Percentiles rank a stretch among this genome's conserved stretches.
Conservation (phyloP, 768 basidiomycete species). For the Amanita thiersii region DNA sequence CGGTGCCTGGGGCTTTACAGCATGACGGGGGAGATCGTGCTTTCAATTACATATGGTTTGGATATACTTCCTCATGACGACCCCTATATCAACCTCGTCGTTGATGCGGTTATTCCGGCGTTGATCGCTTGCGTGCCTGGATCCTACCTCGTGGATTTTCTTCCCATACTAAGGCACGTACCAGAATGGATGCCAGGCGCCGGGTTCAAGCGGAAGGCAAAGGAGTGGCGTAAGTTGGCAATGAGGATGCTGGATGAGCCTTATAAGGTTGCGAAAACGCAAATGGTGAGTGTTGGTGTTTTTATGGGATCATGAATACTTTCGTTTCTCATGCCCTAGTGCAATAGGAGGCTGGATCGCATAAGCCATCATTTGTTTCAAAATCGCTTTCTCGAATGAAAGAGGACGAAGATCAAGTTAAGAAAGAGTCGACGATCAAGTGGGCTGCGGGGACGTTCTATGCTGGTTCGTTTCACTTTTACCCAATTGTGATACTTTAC, state of each 20-base stretch:
- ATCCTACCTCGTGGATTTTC: too few species aligned
- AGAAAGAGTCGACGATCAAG: slow-evolving; percentile 32
- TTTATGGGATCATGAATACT: background rate
- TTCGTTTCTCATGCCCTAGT: background rate
- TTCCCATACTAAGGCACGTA: too few species aligned
- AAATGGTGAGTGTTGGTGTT: slow-evolving; percentile 29
- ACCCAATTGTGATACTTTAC: too few species aligned
- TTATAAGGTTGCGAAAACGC: slow-evolving; percentile 32
- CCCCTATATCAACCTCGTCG: slow-evolving; percentile 15
- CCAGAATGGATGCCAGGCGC: too few species aligned
- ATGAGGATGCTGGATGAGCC: slow-evolving; percentile 34
- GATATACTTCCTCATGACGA: slow-evolving; percentile 16
- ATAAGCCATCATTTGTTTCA: slow-evolving; percentile 35
- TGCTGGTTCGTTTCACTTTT: background rate
- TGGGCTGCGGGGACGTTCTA: slow-evolving; percentile 34
- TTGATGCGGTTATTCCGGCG: slow-evolving; percentile 13
- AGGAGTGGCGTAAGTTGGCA: too few species aligned
- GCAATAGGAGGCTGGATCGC: slow-evolving; percentile 30
- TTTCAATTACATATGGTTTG: slow-evolving; percentile 20
- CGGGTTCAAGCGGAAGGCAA: too few species aligned
- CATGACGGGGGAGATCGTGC: slow-evolving; percentile 15
- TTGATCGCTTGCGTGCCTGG: too few species aligned
- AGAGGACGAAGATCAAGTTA: background rate
- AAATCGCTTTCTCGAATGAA: slow-evolving; percentile 12
- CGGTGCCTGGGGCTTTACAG: too few species aligned